Evolutionary conservation across 192 early-diverging fungal genomes (phyloP).

Genomic region (Coemansia sp.): DNA sequence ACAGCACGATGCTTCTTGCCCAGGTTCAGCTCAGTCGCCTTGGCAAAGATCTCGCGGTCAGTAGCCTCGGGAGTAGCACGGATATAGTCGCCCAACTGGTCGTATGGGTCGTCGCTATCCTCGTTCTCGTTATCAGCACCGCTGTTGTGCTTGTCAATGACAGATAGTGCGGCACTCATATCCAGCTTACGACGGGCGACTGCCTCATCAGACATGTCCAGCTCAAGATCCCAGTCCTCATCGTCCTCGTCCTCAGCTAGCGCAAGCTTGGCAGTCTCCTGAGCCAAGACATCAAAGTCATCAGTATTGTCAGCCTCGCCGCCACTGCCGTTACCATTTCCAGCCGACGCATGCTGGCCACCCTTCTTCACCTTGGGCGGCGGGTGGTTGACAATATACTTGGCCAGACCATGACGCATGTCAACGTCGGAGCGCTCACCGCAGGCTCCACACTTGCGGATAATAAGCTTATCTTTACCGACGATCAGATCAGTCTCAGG

Average conservation of each 20-base stretch:
- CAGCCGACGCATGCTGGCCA: slow-evolving; percentile 58
- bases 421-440: slow-evolving; percentile 81
- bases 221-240: slow-evolving; percentile 74
- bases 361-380: slow-evolving; percentile 63
- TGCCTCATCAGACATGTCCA: slow-evolving; percentile 80
- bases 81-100: slow-evolving; percentile 78
- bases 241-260: slow-evolving; percentile 57
- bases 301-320: slow-evolving; percentile 58
- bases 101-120: slow-evolving; percentile 65
- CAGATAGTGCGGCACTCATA: slow-evolving; percentile 20
- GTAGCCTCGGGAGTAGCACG: slow-evolving; percentile 55
- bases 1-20: slow-evolving; percentile 76
- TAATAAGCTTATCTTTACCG: slow-evolving; percentile 62
- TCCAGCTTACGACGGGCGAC: slow-evolving; percentile 75
- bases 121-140: slow-evolving; percentile 62
- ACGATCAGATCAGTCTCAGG: slow-evolving; percentile 95
- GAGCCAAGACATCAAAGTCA: slow-evolving; percentile 69
- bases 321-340: slow-evolving; percentile 47
- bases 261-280: slow-evolving; percentile 67
- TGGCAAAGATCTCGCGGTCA: slow-evolving; percentile 74
- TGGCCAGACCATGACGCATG: slow-evolving; percentile 86
- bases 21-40: slow-evolving; percentile 78
- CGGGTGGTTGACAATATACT: slow-evolving; percentile 93
- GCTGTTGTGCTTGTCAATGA: slow-evolving; percentile 22
- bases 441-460: slow-evolving; percentile 90